Evolutionary conservation across 2,329 filamentous ascomycete species (phyloP).

Genomic region (Hypoxylon rubiginosum): DNA sequence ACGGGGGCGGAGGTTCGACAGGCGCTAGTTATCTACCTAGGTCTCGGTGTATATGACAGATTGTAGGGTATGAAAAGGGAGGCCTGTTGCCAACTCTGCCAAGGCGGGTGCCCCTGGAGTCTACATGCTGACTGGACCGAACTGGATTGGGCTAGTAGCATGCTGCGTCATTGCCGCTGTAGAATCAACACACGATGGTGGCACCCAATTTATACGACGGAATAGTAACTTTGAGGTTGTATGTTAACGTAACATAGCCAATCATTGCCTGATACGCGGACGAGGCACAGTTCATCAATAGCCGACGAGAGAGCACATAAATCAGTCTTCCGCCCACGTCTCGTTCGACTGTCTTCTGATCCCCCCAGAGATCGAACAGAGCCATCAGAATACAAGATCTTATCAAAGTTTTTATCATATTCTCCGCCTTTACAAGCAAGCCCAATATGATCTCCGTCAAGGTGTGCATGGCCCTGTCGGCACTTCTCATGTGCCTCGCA

Average conservation of each 20-base stretch:
- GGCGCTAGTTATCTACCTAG: no score
- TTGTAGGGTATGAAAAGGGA: neutral
- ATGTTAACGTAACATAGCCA: neutral
- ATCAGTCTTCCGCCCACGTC: neutral
- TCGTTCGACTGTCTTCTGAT: neutral
- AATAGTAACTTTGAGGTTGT: neutral
- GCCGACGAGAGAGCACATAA: neutral
- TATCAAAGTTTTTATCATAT: neutral
- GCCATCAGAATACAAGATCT: neutral
- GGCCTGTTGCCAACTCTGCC: neutral
- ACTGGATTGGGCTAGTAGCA: neutral
- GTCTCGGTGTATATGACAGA: neutral
- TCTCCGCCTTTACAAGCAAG: neutral
- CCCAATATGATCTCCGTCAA: conserved; percentile 3
- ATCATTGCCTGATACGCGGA: neutral
- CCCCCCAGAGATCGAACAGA: neutral
- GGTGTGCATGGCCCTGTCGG: neutral
- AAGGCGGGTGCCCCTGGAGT: neutral
- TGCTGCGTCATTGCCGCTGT: neutral
- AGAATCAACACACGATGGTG: neutral
- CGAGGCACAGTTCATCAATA: neutral
- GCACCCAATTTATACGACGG: neutral
- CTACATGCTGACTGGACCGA: neutral
- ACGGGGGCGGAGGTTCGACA: no score
- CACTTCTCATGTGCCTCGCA: neutral